A percentile compares a stretch with the other conserved stretches of the same genome.
Evolutionary conservation across 768 basidiomycete genomes (phyloP).

Genomic region (Floccularia luteovirens): DNA sequence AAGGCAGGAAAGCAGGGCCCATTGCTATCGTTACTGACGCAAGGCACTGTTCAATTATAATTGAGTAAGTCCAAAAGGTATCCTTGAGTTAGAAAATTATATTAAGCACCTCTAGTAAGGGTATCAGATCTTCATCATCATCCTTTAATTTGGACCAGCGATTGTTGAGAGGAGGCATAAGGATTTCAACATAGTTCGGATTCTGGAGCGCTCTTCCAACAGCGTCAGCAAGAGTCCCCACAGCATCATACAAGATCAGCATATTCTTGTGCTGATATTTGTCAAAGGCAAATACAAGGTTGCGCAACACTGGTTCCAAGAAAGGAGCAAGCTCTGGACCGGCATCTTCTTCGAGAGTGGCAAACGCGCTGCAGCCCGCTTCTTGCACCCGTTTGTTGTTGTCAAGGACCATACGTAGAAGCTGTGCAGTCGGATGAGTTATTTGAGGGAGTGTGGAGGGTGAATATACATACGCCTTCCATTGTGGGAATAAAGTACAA

Average conservation of each 20-base stretch:
- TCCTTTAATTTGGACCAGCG: conserved; percentile 90
- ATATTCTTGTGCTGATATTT: conserved; percentile 99
- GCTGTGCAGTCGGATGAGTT: conserved; percentile 33
- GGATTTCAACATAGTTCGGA: conserved; percentile 81
- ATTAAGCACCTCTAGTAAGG: conserved; percentile 77
- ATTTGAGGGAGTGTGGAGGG: not conserved
- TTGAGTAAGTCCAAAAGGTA: too few relatives aligned
- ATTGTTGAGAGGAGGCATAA: conserved; percentile 91
- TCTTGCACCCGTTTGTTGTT: conserved; percentile 99
- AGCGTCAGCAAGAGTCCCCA: conserved; percentile 95
- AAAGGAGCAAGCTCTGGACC: conserved; percentile 85
- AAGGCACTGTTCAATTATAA: conserved; percentile 74
- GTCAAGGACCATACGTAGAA: conserved; percentile 95
- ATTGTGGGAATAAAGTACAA: conserved; percentile 94
- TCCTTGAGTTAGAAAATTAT: too few relatives aligned
- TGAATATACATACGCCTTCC: conserved; percentile 69
- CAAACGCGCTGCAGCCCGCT: conserved; percentile 97
- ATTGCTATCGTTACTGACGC: conserved; percentile 97
- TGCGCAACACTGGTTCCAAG: conserved; percentile 90
- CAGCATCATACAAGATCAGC: conserved; percentile 97
- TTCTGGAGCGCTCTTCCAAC: conserved; percentile 87
- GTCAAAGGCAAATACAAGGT: conserved; percentile 91
- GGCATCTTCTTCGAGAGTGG: conserved; percentile 97
- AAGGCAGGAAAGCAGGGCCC: conserved; percentile 80
- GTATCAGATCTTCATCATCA: conserved; percentile 89